Base-by-base conservation (phyloP, 1,284 basidiomycete genomes). In the Ustilago xerochloae region DNA sequence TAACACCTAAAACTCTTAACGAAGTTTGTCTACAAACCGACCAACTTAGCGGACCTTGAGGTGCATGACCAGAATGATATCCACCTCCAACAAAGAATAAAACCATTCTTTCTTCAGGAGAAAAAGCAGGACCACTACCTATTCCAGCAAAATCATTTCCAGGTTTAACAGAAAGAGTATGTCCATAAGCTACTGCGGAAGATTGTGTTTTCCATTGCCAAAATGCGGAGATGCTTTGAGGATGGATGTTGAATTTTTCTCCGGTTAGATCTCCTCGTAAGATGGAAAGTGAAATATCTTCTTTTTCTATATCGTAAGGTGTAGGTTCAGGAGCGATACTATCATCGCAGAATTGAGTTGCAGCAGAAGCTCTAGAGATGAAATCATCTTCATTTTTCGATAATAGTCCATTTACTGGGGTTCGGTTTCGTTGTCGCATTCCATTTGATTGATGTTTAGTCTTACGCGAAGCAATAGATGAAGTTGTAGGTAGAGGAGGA, bases 51-150 rank as follows among this genome's bases (percentile, higher is more conserved):
- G 67, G 62, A 0, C 67, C 67, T 30, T 63, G 56, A 1, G 57
- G 53, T 1, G 58, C 62, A 22, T 60, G 54, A 0, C 67, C 67
- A 1, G 61, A 61, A 20, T 65, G 67, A 18, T 64, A 64, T 18
- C 67, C 67, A 7, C 67, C 67, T n/a, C 67, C 67, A 35, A 70
- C 62, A 20, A 70, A 62, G 57, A 61, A 70, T 28, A 70, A 36
- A 9, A 70, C 58, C 58, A 70, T 62, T 15, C 67, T 57, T 18
- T 70, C 67, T 15, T 41, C 6, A 0, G 57, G 10, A 1, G 52
- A 60, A 6, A 56, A 5, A 2, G 67, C 62, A 22, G 52, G 52
- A 6, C 67, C 67, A 1, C 33, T 53, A 2, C 67, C 67, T 18
- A 70, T 53, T 0, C 67, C 67, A 4, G 61, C 36, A 3, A 60